Evolutionary conservation across 768 basidiomycete genomes (phyloP), one percentile per base, ranked within the genome.

Genomic region (Phanerochaete carnosa): DNA sequence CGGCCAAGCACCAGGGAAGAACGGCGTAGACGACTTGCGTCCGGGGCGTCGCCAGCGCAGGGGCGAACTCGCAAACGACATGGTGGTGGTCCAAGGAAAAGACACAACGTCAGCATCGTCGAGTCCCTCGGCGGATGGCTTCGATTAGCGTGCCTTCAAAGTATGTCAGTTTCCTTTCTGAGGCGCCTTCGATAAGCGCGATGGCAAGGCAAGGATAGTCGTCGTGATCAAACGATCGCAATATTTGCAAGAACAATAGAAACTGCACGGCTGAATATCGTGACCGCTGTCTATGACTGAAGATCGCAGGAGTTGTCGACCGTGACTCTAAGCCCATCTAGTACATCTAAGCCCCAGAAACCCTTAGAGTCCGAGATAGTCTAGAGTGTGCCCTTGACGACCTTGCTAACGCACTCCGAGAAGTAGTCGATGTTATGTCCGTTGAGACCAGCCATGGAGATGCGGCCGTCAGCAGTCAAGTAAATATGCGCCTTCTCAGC

Each of bases 361-460:
- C 11, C 22, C n/a, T 7, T 19, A 33, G 8, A 32, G 19, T 26
- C 15, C 35, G 6, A 19, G 15, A 26, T 28, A 22, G 60, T 43
- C 68, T 57, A 94, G 68, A 94, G 78, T 55, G 80, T 80, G 65
- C 89, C 89, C 77, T 84, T 87, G 64, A 95, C 92, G 61, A 88
- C 92, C 68, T 85, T 85, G 74, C 92, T 83, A 59, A 96, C 89
- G 69, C 86, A 85, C 76, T 93, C 82, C 2, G 94, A 93, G 72
- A 97, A 95, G 80, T 95, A 92, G 68, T 88, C 86, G 67, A 96
- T 85, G 80, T 96, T 96, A 70, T 76, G 72, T 62, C 76, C 75
- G 79, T 95, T 96, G 70, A 96, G 75, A 33, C 92, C 94, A 62
- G 94, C 92, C 93, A 95, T 96, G 46, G 92, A 93, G 68, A 95